These are phyloP conservation scores for Ampelomyces quisqualis DNA, from an alignment of 2,329 filamentous ascomycete species.

Conservation along the genomic window DNA sequence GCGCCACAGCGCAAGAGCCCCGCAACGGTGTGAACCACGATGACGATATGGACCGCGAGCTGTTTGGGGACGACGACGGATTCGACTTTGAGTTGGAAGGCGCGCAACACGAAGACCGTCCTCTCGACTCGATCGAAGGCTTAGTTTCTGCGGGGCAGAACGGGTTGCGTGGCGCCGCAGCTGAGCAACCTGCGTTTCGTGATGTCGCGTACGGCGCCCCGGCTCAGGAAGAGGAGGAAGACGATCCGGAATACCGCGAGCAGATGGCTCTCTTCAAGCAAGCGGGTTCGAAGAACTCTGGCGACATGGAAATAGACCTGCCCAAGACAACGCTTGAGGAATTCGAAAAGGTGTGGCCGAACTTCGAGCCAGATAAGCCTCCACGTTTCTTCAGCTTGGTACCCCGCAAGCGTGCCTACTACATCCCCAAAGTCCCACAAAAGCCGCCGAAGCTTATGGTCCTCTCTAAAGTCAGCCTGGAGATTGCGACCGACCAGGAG, in stretches of 20 bases:
- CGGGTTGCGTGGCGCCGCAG: constrained; percentile 7
- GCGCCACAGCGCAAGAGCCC: constrained; percentile 34
- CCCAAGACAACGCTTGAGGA: constrained; percentile 73
- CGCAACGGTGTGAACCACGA: constrained; percentile 19
- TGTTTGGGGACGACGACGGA: constrained; percentile 22
- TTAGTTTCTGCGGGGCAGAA: constrained; percentile 8
- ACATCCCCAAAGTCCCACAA: constrained; percentile 72
- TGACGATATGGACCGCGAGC: constrained; percentile 57
- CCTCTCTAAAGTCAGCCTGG: constrained; percentile 84
- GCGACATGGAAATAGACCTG: constrained; percentile 61
- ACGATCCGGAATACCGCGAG: constrained; percentile 37
- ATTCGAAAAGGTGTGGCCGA: constrained; percentile 76
- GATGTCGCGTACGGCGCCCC: constrained; percentile 16
- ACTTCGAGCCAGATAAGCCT: constrained; percentile 72
- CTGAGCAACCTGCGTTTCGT: constrained; percentile 20
- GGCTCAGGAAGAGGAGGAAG: constrained; percentile 37
- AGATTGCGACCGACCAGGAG: constrained; percentile 83
- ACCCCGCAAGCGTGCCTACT: constrained; percentile 75
- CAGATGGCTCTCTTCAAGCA: constrained; percentile 38
- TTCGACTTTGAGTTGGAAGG: constrained; percentile 26
- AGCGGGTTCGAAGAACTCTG: constrained; percentile 27
- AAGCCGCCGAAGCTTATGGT: constrained; percentile 81
- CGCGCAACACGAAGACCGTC: constrained; percentile 42
- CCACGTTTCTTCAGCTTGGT: constrained; percentile 82
- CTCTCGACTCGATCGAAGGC: constrained; percentile 37